Conservation (phyloP, 805 yeast genomes). For the Isabelozyma pseudorhagii region DNA sequence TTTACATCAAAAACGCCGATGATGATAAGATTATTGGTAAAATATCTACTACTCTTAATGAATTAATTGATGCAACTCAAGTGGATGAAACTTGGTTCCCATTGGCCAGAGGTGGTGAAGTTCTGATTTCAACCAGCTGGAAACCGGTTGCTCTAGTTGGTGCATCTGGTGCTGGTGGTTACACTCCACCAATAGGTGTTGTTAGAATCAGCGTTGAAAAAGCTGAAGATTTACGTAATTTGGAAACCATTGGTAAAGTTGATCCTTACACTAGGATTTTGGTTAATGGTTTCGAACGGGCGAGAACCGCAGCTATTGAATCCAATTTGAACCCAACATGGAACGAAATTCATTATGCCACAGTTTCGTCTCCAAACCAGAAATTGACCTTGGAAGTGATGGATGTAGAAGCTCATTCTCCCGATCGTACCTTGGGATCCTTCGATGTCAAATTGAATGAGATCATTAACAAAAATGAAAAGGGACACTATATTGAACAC, state of each 20-base stretch:
- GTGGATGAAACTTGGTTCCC: conserved; percentile 79
- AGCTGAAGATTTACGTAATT: conserved; percentile 74
- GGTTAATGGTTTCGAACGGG: conserved; percentile 71
- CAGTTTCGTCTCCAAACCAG: conserved; percentile 81
- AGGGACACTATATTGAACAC: conserved; percentile 56
- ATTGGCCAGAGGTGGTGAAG: conserved; percentile 70
- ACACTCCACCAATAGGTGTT: conserved; percentile 93
- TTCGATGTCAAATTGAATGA: conserved; percentile 68
- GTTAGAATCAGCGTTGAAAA: conserved; percentile 67
- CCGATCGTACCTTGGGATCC: conserved; percentile 85
- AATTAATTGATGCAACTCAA: conserved; percentile 72
- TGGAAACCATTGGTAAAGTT: conserved; percentile 85
- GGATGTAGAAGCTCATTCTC: conserved; percentile 80
- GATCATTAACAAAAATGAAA: conserved; percentile 66
- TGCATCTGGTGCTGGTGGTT: conserved; percentile 71
- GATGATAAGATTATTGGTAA: conserved; percentile 58
- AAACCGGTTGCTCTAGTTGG: conserved; percentile 75
- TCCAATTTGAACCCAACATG: conserved; percentile 77
- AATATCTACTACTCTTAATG: conserved; percentile 53
- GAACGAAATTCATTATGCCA: conserved; percentile 78
- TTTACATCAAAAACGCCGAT: conserved; percentile 62
- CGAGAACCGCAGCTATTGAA: conserved; percentile 68
- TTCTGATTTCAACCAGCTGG: conserved; percentile 72
- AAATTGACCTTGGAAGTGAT: conserved; percentile 81
- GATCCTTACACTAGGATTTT: conserved; percentile 88